Percentiles rank a stretch among this genome's conserved stretches.
Evolutionary conservation across 2,329 filamentous ascomycete genomes (phyloP).

Genomic region (Zymoseptoria passerinii): DNA sequence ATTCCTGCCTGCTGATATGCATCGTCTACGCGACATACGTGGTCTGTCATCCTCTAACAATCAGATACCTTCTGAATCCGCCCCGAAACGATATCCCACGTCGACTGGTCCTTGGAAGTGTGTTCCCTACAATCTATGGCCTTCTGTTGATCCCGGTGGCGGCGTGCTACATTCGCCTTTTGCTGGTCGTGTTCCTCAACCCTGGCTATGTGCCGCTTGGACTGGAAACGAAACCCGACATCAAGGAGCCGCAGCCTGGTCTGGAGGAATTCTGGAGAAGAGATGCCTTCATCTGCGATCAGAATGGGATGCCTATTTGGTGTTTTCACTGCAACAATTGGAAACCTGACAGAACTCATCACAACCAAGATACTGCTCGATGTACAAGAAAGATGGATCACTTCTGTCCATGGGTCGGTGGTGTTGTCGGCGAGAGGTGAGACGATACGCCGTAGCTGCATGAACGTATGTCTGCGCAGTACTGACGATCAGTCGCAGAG

Average conservation of each 20-base stretch:
- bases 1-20: conserved; percentile 22
- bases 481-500: conserved; percentile 34
- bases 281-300: conserved; percentile 75
- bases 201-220: conserved; percentile 67
- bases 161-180: conserved; percentile 60
- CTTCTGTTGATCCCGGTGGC: conserved; percentile 60
- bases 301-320: conserved; percentile 76
- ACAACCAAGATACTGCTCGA: conserved; percentile 71
- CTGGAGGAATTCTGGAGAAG: conserved; percentile 72
- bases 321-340: conserved; percentile 76
- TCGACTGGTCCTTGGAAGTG: conserved; percentile 53
- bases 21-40: conserved; percentile 26
- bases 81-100: conserved; percentile 19
- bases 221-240: conserved; percentile 18
- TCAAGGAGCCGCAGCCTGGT: conserved; percentile 49
- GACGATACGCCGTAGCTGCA: neutral
- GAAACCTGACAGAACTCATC: conserved; percentile 82
- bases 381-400: conserved; percentile 92
- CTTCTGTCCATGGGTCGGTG: conserved; percentile 93
- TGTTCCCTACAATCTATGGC: conserved; percentile 65
- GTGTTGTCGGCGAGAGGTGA: conserved; percentile 66
- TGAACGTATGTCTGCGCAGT: neutral
- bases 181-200: conserved; percentile 58
- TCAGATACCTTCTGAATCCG: conserved; percentile 60
- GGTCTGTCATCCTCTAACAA: conserved; percentile 38